Base-by-base conservation (phyloP, 331 rosid species). In the Phaseolus coccineus region DNA sequence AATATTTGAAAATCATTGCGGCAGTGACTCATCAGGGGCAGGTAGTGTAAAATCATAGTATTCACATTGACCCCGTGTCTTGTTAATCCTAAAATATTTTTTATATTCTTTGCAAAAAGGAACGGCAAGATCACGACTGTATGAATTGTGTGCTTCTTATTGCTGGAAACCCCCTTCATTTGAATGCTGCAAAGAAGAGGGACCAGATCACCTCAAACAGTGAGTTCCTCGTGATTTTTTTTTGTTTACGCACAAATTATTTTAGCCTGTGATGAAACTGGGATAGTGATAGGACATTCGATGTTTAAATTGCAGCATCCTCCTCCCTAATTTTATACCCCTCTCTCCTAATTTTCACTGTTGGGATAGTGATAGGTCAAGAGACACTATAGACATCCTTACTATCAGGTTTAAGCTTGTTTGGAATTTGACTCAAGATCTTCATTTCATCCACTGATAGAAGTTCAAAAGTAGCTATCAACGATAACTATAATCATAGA, bases 181-280 rank as follows among this genome's bases (percentile, higher is more conserved):
- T 79, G 93, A 91, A 70, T 90, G 96, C 85, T 81, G 91, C 88
- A 82, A 81, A 8, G 98, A 89, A 77, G 97, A 89, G 73, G 99
- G 99, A 76, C 98, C 91, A 61, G 74, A 84, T 85, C 98, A 96
- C 82, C 42, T 87, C 67, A 93, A 91, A 81, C 57, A 40, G 98
- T 93, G 87, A 96, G 99, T 85, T 33, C 61, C 57, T 52, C 4
- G 11, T 68, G 65, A 70, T 81, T 78, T 42, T 27, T 53, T 68
- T 66, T n/a, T 4, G 30, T 59, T 37, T 6, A 6, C 42, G 8
- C 6, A 37, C 2, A 15, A 39, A 39, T 68, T 66, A 11, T 5
- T 56, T 28, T 57, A 35, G 42, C 47, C 68, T 13, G 4, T 24
- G 47, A 35, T 63, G 47, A 6, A 7, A 35, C 48, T 33, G 28